phyloP scores from a whole-genome alignment of 305 asterid genomes.

The Solanum hybrid region DNA sequence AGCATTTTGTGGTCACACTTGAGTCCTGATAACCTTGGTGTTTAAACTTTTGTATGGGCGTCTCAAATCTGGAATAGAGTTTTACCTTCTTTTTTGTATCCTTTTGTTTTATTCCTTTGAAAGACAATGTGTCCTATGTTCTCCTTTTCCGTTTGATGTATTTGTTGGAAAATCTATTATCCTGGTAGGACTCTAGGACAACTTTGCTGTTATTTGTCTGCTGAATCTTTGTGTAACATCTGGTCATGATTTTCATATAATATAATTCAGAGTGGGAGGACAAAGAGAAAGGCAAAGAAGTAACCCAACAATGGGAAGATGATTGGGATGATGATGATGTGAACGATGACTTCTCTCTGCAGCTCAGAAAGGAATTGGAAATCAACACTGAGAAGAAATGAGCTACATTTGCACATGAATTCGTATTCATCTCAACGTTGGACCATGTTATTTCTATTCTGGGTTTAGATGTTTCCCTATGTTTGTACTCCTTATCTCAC shows the following conservation, averaged over 20 bases:
- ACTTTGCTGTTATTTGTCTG: not conserved
- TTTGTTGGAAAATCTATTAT: not conserved
- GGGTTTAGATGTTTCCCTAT: not conserved
- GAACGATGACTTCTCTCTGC: constrained; percentile 84
- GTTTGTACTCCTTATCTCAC: not conserved
- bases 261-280: constrained; percentile 57
- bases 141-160: not conserved
- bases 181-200: not conserved
- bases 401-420: not conserved
- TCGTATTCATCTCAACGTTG: not conserved
- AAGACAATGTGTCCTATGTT: not conserved
- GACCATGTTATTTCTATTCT: not conserved
- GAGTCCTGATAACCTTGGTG: not conserved
- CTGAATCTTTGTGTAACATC: not conserved
- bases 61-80: not conserved
- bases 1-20: not conserved
- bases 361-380: constrained; percentile 85
- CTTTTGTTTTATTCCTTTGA: not conserved
- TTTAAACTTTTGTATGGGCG: not conserved
- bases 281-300: constrained; percentile 64
- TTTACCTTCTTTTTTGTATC: not conserved
- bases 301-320: constrained; percentile 94
- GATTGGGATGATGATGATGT: constrained; percentile 99
- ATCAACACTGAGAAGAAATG: constrained; percentile 46
- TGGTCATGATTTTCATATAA: not conserved